phyloP scores from a whole-genome alignment of 2,329 filamentous ascomycete genomes.

The Apiospora arundinis region DNA sequence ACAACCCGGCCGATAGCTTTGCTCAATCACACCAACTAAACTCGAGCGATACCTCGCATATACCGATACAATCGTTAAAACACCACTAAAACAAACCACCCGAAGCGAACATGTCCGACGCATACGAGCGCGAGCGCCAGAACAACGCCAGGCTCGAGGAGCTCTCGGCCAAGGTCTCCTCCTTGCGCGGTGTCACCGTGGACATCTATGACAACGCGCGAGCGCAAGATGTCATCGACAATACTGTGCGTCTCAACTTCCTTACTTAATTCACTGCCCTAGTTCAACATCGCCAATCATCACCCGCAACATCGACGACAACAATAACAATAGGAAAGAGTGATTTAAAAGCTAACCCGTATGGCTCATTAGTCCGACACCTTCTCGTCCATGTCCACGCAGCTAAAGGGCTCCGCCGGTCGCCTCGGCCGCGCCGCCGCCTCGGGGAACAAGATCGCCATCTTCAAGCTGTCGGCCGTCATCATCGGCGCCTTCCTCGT shows the following conservation, averaged over 20 bases:
- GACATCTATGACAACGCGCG: conserved; percentile 98
- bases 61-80: not conserved
- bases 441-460: conserved; percentile 87
- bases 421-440: conserved; percentile 90
- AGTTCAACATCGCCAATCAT: too few species aligned
- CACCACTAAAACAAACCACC: not conserved
- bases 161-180: conserved; percentile 88
- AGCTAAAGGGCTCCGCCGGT: conserved; percentile 82
- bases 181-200: conserved; percentile 90
- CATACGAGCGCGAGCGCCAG: conserved; percentile 83
- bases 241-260: conserved; percentile 65
- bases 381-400: conserved; percentile 85
- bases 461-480: conserved; percentile 88
- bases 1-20: not conserved
- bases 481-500: conserved; percentile 75
- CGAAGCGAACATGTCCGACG: conserved; percentile 67
- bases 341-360: not conserved
- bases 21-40: not conserved
- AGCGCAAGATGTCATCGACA: conserved; percentile 86
- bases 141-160: conserved; percentile 95
- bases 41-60: not conserved
- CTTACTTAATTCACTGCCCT: too few species aligned
- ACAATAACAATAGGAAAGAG: not conserved
- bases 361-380: conserved; percentile 71
- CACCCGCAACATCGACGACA: not conserved